Conservation (phyloP, 257 asterid species). For the Anisodus acutangulus region DNA sequence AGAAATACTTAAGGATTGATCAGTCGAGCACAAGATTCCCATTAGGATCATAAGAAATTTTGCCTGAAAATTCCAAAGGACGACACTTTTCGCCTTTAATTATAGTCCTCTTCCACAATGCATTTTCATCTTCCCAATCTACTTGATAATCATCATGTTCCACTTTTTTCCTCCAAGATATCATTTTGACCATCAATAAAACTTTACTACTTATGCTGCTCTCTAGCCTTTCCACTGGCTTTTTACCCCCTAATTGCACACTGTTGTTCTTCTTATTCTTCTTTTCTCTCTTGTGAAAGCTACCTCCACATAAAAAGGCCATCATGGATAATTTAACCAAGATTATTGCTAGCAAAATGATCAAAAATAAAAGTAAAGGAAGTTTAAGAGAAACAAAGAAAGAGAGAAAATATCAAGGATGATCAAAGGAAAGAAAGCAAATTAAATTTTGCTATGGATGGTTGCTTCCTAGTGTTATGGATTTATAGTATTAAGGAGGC, state of each 20-base stretch:
- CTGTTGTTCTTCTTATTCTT: slow-evolving; percentile 29
- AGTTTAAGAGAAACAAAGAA: background rate
- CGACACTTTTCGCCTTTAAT: slow-evolving; percentile 78
- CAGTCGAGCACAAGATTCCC: slow-evolving; percentile 65
- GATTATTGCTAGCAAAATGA: slow-evolving; percentile 36
- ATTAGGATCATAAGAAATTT: slow-evolving; percentile 67
- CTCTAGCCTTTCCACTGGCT: slow-evolving; percentile 41
- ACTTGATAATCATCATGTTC: slow-evolving; percentile 29
- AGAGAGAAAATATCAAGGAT: background rate
- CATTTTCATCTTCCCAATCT: slow-evolving; percentile 44
- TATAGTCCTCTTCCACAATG: slow-evolving; percentile 75
- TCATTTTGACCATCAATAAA: slow-evolving; percentile 53
- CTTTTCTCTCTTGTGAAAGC: slow-evolving; percentile 25
- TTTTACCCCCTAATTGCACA: slow-evolving; percentile 51
- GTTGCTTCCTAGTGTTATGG: background rate
- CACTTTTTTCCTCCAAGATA: slow-evolving; percentile 76
- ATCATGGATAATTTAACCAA: slow-evolving; percentile 39
- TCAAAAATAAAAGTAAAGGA: slow-evolving; percentile 32
- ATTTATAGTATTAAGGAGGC: background rate
- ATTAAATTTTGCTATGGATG: background rate
- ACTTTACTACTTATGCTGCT: slow-evolving; percentile 67
- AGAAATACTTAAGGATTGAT: background rate
- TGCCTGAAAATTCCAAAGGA: slow-evolving; percentile 75
- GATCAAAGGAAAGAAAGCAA: slow-evolving; percentile 6
- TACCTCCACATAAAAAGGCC: slow-evolving; percentile 58